Evolutionary conservation across 805 yeast genomes (phyloP).

Genomic region (Cephaloascus fragrans): DNA sequence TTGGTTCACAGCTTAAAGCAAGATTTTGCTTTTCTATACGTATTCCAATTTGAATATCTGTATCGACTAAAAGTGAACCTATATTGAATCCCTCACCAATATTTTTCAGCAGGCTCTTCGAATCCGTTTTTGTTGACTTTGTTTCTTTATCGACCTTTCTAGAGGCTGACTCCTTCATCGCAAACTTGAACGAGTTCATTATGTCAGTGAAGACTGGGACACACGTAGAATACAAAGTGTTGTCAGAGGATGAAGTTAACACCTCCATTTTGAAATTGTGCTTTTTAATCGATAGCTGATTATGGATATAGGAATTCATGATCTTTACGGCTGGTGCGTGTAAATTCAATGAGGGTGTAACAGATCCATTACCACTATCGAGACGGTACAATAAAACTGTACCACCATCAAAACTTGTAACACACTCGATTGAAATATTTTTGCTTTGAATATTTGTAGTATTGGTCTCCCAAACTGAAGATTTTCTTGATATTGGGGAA

Average conservation of each 20-base stretch:
- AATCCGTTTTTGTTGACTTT: constrained; percentile 2
- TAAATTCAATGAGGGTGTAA: constrained; percentile 44
- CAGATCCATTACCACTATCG: constrained; percentile 25
- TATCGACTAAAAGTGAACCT: constrained; percentile 36
- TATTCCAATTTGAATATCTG: constrained; percentile 55
- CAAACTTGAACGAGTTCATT: constrained; percentile 33
- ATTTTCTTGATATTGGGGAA: constrained; percentile 2
- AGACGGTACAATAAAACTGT: constrained; percentile 38
- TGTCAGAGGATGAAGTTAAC: constrained; percentile 59
- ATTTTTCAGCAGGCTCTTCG: neutral
- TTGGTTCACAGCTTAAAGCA: constrained; percentile 84
- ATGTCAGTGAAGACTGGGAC: constrained; percentile 69
- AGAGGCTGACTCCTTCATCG: constrained; percentile 25
- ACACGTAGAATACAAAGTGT: constrained; percentile 60
- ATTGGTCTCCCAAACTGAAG: no score
- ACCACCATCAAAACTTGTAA: constrained; percentile 62
- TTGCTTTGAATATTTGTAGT: constrained; percentile 7
- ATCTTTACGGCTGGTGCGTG: constrained; percentile 70
- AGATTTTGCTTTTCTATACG: constrained; percentile 65
- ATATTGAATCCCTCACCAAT: constrained; percentile 18
- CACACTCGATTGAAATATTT: constrained; percentile 35
- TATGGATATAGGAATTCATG: constrained; percentile 41
- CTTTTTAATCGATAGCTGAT: constrained; percentile 19
- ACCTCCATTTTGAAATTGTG: constrained; percentile 44
- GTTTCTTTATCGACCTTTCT: constrained; percentile 1